phyloP scores from a whole-genome alignment of 129 eudicot genomes.

The Pulicaria dysenterica region DNA sequence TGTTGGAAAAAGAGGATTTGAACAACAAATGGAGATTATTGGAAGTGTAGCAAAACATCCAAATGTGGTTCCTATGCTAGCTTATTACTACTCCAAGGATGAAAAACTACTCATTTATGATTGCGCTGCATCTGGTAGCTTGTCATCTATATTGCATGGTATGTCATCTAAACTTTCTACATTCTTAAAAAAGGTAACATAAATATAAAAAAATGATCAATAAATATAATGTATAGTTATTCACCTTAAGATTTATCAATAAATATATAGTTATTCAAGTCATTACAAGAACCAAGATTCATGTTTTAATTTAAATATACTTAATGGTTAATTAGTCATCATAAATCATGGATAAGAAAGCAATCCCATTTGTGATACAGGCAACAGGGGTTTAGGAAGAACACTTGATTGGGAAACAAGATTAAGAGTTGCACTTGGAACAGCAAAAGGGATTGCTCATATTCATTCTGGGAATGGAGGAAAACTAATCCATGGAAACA shows the following conservation, averaged over 20 bases:
- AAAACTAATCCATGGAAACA: constrained; percentile 72
- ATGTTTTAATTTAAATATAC: background rate
- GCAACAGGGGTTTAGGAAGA: constrained; percentile 62
- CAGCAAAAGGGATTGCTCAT: constrained; percentile 81
- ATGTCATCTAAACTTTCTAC: constrained; percentile 3
- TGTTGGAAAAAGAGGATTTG: constrained; percentile 76
- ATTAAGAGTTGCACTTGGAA: constrained; percentile 54
- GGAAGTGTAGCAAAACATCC: constrained; percentile 64
- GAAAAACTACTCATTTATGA: constrained; percentile 82
- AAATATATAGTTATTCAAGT: too few species aligned
- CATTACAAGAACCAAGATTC: background rate
- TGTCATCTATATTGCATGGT: constrained; percentile 73
- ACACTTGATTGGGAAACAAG: constrained; percentile 80
- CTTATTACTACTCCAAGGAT: constrained; percentile 87
- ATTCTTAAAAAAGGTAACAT: background rate
- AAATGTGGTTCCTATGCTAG: constrained; percentile 66
- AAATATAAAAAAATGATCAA: too few species aligned
- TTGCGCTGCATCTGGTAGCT: constrained; percentile 55
- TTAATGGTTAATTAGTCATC: background rate
- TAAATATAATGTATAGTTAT: too few species aligned
- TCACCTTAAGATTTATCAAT: too few species aligned
- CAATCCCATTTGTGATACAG: constrained; percentile 33
- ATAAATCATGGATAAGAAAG: background rate
- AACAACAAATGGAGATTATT: constrained; percentile 82
- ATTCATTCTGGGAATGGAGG: constrained; percentile 57